A percentile compares a stretch with the other conserved stretches of the same genome.
These are phyloP conservation scores for Gossypium australe DNA, from an alignment of 345 rosid species.

Conservation along the genomic window DNA sequence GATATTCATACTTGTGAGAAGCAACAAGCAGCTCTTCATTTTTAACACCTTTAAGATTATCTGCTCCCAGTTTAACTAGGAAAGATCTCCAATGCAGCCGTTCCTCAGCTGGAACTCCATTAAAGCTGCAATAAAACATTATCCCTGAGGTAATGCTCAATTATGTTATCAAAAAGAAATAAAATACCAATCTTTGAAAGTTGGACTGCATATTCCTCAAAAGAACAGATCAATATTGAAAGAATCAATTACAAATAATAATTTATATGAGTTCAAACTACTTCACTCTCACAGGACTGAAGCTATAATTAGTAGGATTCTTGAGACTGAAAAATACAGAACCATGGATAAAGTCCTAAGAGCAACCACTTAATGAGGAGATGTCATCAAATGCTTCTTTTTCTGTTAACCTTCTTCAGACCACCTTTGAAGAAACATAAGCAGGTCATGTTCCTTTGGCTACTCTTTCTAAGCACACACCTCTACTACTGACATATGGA, in stretches of 20 bases:
- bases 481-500: neutral
- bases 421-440: neutral
- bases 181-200: neutral
- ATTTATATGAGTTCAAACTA: neutral
- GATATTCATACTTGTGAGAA: constrained; percentile 67
- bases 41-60: constrained; percentile 82
- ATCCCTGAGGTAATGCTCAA: constrained; percentile 1
- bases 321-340: neutral
- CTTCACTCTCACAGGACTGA: neutral
- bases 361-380: neutral
- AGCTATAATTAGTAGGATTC: neutral
- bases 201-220: neutral
- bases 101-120: constrained; percentile 97
- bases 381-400: neutral
- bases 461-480: neutral
- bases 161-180: neutral
- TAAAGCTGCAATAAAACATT: constrained; percentile 51
- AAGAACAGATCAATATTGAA: neutral
- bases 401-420: neutral
- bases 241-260: neutral
- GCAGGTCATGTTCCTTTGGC: neutral
- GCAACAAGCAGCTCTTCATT: constrained; percentile 97
- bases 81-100: constrained; percentile 87
- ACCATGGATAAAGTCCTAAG: neutral
- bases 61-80: constrained; percentile 87